phyloP scores from a whole-genome alignment of 208 protist species.

The Acanthamoeba lenticulata region DNA sequence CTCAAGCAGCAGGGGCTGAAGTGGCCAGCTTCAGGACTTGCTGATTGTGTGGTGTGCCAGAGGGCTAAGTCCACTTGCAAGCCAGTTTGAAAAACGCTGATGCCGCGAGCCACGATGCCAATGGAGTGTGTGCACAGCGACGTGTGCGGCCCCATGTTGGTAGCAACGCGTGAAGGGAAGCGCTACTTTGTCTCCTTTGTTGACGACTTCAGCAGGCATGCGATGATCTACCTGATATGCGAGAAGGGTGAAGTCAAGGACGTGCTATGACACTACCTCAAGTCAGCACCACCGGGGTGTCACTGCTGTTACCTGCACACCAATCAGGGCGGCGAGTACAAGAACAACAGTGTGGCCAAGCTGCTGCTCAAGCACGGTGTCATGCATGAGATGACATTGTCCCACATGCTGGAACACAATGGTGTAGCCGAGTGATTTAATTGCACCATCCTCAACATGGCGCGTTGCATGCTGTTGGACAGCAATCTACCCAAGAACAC shows the following conservation, averaged over 20 bases:
- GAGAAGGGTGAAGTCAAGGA: background rate
- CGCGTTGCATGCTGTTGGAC: background rate
- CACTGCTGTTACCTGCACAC: background rate
- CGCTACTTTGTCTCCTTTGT: background rate
- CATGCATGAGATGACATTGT: background rate
- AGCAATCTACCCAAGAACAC: background rate
- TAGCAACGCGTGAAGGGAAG: background rate
- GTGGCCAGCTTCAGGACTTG: background rate
- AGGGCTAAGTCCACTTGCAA: background rate
- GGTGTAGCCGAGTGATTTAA: background rate
- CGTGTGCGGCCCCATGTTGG: background rate
- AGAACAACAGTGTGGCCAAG: background rate
- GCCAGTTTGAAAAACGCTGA: background rate
- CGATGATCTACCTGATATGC: background rate
- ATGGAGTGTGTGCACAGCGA: background rate
- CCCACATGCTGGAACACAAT: constrained; percentile 13
- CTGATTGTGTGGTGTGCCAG: background rate
- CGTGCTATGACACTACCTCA: background rate
- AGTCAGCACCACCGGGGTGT: background rate
- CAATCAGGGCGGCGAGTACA: background rate
- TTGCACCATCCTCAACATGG: background rate
- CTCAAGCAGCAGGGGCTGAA: background rate
- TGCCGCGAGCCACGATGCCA: background rate
- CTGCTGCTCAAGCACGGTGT: background rate
- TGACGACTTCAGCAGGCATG: background rate